Evolutionary conservation across 1,284 basidiomycete species (phyloP).

Genomic region (Heterobasidion annosum): DNA sequence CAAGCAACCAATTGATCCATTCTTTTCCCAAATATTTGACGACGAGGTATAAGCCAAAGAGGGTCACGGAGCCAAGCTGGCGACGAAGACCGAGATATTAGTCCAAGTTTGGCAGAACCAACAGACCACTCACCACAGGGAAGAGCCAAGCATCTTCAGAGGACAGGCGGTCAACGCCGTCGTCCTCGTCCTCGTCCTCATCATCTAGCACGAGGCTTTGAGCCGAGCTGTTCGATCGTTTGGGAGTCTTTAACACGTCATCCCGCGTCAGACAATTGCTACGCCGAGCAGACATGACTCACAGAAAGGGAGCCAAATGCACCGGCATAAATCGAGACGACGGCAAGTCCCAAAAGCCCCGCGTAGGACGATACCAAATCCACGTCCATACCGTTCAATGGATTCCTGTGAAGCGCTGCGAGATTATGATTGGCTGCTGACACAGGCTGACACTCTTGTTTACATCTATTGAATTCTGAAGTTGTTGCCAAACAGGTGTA

Average conservation of each 20-base stretch:
- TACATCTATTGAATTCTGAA: background rate
- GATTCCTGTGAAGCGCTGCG: background rate
- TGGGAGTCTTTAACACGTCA: conserved; percentile 16
- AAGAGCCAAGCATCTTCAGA: conserved; percentile 69
- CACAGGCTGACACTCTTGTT: background rate
- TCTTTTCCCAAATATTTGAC: conserved; percentile 74
- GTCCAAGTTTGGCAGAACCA: background rate
- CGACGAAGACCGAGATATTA: background rate
- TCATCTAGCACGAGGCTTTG: conserved; percentile 22
- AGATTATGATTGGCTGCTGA: background rate
- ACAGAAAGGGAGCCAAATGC: conserved; percentile 62
- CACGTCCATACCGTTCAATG: conserved; percentile 30
- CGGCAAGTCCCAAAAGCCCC: conserved; percentile 56
- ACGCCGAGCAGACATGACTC: conserved; percentile 1
- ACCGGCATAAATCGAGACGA: conserved; percentile 55
- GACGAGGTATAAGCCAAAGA: conserved; percentile 61
- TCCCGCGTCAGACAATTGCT: background rate
- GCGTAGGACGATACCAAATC: conserved; percentile 57
- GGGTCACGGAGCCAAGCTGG: conserved; percentile 56
- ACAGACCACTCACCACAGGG: conserved; percentile 47
- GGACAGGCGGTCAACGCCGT: conserved; percentile 47
- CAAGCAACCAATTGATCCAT: conserved; percentile 75
- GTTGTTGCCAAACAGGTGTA: background rate
- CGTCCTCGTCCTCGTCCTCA: conserved; percentile 39
- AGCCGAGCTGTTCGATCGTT: conserved; percentile 11